Base-by-base conservation (phyloP, 768 basidiomycete genomes). In the Termitomyces sp. region DNA sequence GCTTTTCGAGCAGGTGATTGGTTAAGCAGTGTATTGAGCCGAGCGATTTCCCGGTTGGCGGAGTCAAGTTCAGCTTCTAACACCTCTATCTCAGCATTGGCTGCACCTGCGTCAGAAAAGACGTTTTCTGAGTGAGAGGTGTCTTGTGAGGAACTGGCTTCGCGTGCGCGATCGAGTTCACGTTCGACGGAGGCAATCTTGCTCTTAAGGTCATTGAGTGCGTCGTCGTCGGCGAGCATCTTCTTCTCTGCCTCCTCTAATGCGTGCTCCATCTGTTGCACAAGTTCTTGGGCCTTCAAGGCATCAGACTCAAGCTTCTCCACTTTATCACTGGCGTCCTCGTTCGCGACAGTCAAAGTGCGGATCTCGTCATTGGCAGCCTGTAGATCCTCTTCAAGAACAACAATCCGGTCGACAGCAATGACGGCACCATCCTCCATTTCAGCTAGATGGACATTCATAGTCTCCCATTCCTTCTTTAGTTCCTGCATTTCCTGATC, bases 1-100 rank as follows among this genome's bases (percentile, higher is more conserved):
- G 91, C 88, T 62, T 85, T 87, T 12, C 85, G 79, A 52, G 84
- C 85, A 15, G 87, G 88, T 19, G 85, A 90, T 58, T 89, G 86
- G 30, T 77, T 78, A 43, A 93, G 72, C 32, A 88, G 64, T 0
- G 81, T 76, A n/a, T 77, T 80, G 42, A 94, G 71, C 38, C 81
- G 78, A 0, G 84, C 86, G 55, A 91, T 86, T 66, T 93, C 89
- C 63, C 72, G 81, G 64, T 90, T 76, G 0, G 92, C 90, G 0
- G 81, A 77, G 54, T 90, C 88, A 42, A 94, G 78, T 62, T 93
- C 90, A 2, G 75, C 73, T 66, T 93, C 90, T 49, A 94, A 74
- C 0, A 74, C 79, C 55, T 85, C 84, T 26, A 82, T 68, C 21
- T 90, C 88, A 28, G 77, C 74, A 34, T 83, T 79, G 12, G 66